Conservation (phyloP, 208 protist genomes). For the Leishmania braziliensis region DNA sequence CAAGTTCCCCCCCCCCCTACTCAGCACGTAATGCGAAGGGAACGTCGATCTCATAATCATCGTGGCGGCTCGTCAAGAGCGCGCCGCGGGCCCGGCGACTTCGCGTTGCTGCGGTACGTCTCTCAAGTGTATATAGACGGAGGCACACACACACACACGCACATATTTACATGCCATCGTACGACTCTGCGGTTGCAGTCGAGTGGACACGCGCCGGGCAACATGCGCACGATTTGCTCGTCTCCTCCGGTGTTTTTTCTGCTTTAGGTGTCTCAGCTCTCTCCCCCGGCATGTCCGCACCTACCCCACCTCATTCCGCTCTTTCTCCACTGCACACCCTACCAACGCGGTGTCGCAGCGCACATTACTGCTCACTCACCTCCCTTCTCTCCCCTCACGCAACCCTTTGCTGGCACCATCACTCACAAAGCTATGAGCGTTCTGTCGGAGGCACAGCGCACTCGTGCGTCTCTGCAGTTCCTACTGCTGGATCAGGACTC, state of each 20-base stretch:
- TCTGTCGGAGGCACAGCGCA: constrained; percentile 97
- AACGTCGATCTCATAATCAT: neutral
- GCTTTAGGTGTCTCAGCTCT: neutral
- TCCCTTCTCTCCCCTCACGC: neutral
- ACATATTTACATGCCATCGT: neutral
- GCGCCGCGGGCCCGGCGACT: neutral
- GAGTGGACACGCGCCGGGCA: neutral
- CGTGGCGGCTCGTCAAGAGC: neutral
- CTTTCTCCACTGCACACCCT: neutral
- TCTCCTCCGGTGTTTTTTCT: neutral
- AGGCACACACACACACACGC: neutral
- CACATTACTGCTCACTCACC: neutral
- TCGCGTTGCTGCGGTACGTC: neutral
- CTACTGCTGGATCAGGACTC: constrained; percentile 98
- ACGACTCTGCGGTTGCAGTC: neutral
- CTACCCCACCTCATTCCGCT: neutral
- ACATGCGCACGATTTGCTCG: neutral
- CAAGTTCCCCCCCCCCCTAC: neutral
- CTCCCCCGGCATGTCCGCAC: neutral
- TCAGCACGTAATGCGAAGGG: neutral
- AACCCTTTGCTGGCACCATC: too few species aligned
- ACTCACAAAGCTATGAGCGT: constrained; percentile 23
- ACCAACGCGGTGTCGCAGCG: constrained; percentile 5
- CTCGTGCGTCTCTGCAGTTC: constrained; percentile 99
- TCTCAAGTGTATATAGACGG: neutral